These are phyloP conservation scores for Geotrichum reessii DNA, from an alignment of 1,139 yeast species.

Conservation along the genomic window DNA sequence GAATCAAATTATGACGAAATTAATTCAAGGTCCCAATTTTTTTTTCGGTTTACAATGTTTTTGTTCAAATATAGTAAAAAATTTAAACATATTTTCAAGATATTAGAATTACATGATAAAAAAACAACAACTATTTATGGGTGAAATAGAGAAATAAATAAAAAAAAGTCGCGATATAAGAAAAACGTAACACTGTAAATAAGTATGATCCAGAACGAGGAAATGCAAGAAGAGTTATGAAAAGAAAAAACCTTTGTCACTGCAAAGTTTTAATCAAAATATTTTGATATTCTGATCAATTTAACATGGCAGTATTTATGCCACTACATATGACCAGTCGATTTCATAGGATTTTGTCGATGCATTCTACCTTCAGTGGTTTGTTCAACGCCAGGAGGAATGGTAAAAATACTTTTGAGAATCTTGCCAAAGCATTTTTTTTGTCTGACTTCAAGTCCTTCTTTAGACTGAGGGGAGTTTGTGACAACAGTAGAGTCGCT, in stretches of 20 bases:
- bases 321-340: background rate
- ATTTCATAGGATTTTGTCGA: background rate
- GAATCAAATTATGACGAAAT: no score
- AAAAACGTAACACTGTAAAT: background rate
- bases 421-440: background rate
- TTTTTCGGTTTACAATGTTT: no score
- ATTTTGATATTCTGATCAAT: no score
- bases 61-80: no score
- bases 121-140: no score
- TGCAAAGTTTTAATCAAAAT: background rate
- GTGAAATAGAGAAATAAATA: background rate
- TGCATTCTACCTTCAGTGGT: constrained; percentile 10
- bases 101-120: no score
- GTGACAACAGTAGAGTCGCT: background rate
- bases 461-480: background rate
- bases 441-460: background rate
- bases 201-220: background rate
- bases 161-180: background rate
- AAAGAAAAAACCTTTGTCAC: background rate
- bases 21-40: no score
- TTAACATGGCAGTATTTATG: no score
- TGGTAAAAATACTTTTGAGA: constrained; percentile 1
- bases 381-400: constrained; percentile 11
- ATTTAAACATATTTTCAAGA: no score
- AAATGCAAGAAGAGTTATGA: background rate